Percentiles rank a stretch among this genome's conserved stretches.
Evolutionary conservation across 768 basidiomycete species (phyloP).

Genomic region (Termitomyces sp.): DNA sequence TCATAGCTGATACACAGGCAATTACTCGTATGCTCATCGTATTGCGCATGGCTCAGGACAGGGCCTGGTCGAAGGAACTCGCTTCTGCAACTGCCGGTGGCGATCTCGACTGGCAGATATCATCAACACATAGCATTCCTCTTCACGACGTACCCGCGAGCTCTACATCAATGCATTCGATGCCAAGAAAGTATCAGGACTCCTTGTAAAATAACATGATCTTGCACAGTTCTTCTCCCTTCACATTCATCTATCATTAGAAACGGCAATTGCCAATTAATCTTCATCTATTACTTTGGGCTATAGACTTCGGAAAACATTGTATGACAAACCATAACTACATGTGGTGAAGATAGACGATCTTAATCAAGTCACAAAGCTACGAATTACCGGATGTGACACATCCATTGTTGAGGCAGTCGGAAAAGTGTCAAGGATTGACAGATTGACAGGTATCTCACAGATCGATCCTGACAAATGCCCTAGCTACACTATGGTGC

Average conservation of each 20-base stretch:
- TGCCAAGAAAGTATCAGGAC: constrained; percentile 13
- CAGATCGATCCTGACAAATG: neutral
- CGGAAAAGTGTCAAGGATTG: too few species aligned
- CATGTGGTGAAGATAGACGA: neutral
- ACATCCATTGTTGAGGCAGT: too few species aligned
- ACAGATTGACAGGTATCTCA: neutral
- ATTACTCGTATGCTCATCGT: constrained; percentile 35
- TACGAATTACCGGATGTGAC: too few species aligned
- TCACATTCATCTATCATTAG: neutral
- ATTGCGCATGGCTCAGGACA: constrained; percentile 33
- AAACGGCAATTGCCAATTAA: neutral
- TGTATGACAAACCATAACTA: neutral
- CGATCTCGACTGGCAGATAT: constrained; percentile 33
- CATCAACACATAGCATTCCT: constrained; percentile 29
- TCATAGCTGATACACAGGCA: constrained; percentile 3
- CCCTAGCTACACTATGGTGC: neutral
- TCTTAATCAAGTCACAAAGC: neutral
- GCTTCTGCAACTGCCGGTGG: constrained; percentile 25
- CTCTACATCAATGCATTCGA: constrained; percentile 6
- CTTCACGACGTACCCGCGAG: constrained; percentile 18
- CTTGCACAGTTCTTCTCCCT: constrained; percentile 4
- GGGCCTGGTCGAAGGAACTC: constrained; percentile 33
- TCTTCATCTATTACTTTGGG: neutral
- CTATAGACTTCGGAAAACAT: neutral
- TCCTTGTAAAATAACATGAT: constrained; percentile 5